A percentile compares a stretch with the other conserved stretches of the same genome.
phyloP scores from a whole-genome alignment of 1,139 yeast genomes.

The Zygoascus hellenicus region DNA sequence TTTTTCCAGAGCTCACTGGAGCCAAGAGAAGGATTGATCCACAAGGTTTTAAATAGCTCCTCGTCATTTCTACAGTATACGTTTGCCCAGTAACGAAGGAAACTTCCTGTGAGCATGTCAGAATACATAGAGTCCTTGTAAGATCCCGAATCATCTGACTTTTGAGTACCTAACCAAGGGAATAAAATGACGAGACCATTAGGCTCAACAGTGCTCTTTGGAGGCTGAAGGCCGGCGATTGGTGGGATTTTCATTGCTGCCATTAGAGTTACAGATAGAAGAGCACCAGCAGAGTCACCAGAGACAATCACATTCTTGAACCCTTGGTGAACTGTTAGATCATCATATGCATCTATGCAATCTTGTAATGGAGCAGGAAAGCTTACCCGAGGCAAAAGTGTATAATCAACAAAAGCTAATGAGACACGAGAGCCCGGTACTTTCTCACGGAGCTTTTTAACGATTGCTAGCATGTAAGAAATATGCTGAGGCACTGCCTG shows the following conservation, averaged over 20 bases:
- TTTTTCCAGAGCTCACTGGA: neutral
- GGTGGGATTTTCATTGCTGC: neutral
- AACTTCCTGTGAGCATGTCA: neutral
- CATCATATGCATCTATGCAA: constrained; percentile 30
- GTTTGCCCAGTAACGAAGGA: neutral
- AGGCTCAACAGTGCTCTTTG: neutral
- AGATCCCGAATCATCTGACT: neutral
- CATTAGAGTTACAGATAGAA: constrained; percentile 26
- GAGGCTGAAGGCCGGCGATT: neutral
- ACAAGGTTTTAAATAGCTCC: neutral
- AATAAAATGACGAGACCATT: neutral
- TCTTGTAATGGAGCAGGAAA: constrained; percentile 41
- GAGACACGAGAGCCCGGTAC: constrained; percentile 23
- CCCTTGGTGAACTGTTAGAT: constrained; percentile 30
- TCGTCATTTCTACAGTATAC: neutral
- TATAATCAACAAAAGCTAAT: constrained; percentile 38
- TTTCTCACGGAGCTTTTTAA: constrained; percentile 14
- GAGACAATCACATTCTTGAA: constrained; percentile 32
- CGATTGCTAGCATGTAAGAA: constrained; percentile 29
- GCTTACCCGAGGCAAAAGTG: constrained; percentile 31
- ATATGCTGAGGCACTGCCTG: constrained; percentile 35
- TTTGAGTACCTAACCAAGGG: neutral
- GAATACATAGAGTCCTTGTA: neutral
- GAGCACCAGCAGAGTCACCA: constrained; percentile 48
- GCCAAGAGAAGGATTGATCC: neutral